Evolutionary conservation across 2,329 filamentous ascomycete species (phyloP).

Genomic region (Hortaea werneckii): DNA sequence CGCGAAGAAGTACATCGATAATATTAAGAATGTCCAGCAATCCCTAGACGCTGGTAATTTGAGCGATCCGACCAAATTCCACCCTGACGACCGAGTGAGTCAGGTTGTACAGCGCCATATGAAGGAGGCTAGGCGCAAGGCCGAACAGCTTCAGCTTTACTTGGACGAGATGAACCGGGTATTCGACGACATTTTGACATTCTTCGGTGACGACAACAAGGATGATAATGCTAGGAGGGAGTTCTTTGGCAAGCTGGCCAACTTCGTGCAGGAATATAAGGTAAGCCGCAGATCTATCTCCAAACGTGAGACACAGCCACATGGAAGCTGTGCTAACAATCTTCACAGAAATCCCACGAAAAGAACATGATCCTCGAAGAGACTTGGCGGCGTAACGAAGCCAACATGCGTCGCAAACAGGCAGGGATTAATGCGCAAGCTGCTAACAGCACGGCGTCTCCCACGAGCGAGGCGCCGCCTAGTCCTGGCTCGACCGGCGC

Average conservation of each 20-base stretch:
- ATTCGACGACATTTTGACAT: constrained; percentile 91
- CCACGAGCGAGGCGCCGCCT: constrained; percentile 33
- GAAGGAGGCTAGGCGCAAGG: constrained; percentile 93
- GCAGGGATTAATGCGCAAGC: constrained; percentile 50
- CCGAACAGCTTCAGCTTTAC: constrained; percentile 89
- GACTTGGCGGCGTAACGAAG: constrained; percentile 72
- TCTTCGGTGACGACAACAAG: constrained; percentile 86
- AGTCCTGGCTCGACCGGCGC: constrained; percentile 65
- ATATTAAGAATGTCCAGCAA: constrained; percentile 85
- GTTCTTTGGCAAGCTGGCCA: constrained; percentile 88
- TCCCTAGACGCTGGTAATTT: constrained; percentile 89
- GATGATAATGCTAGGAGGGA: constrained; percentile 91
- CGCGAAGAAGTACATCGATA: constrained; percentile 85
- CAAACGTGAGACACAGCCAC: no score
- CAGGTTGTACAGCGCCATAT: constrained; percentile 86
- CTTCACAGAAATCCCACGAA: constrained; percentile 65
- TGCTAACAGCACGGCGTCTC: constrained; percentile 33
- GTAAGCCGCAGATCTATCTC: constrained; percentile 31
- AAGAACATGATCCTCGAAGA: constrained; percentile 86
- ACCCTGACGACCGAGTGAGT: constrained; percentile 88
- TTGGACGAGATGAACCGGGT: constrained; percentile 84
- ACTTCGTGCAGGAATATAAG: constrained; percentile 89
- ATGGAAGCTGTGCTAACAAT: neutral
- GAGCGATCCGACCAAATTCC: constrained; percentile 94
- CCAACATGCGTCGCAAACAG: constrained; percentile 80